These are phyloP conservation scores for Tolypocladium tropicale DNA, from an alignment of 2,329 filamentous ascomycete species.

Conservation along the genomic window DNA sequence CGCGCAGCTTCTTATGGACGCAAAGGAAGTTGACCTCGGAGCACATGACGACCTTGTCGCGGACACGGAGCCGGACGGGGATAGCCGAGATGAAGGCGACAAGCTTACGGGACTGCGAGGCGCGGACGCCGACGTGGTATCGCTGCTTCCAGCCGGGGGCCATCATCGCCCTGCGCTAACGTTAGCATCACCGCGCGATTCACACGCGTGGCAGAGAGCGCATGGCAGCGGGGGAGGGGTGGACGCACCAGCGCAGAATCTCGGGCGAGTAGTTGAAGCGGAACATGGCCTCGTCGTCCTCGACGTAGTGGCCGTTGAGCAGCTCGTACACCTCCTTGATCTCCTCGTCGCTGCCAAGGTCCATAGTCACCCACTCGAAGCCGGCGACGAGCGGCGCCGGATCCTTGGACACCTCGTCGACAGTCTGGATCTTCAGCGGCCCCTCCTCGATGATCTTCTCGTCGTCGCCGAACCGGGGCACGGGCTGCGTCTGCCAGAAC, in stretches of 20 bases:
- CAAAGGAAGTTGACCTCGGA: slow-evolving; percentile 98
- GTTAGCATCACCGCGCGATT: slow-evolving; percentile 3
- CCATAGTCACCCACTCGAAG: slow-evolving; percentile 91
- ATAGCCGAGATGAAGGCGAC: slow-evolving; percentile 95
- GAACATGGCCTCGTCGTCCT: slow-evolving; percentile 95
- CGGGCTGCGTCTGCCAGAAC: slow-evolving; percentile 97
- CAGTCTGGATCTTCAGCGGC: slow-evolving; percentile 69
- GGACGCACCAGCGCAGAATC: slow-evolving; percentile 76
- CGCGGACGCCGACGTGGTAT: slow-evolving; percentile 92
- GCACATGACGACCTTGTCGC: slow-evolving; percentile 62
- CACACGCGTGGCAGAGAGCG: not conserved
- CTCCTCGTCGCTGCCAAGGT: slow-evolving; percentile 67
- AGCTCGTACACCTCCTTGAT: slow-evolving; percentile 88
- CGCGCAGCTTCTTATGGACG: slow-evolving; percentile 93
- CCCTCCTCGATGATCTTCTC: slow-evolving; percentile 57
- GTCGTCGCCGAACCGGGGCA: slow-evolving; percentile 67
- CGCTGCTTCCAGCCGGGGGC: slow-evolving; percentile 87
- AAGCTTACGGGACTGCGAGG: slow-evolving; percentile 70
- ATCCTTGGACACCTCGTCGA: slow-evolving; percentile 69
- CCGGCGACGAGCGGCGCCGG: slow-evolving; percentile 66
- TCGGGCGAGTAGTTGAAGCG: slow-evolving; percentile 89
- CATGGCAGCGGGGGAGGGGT: not conserved
- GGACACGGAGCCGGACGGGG: slow-evolving; percentile 72
- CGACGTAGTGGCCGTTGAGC: slow-evolving; percentile 88
- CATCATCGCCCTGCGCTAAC: slow-evolving; percentile 76